Base-by-base conservation (phyloP, 2,329 filamentous ascomycete genomes). In the Dactylellina cionopaga region DNA sequence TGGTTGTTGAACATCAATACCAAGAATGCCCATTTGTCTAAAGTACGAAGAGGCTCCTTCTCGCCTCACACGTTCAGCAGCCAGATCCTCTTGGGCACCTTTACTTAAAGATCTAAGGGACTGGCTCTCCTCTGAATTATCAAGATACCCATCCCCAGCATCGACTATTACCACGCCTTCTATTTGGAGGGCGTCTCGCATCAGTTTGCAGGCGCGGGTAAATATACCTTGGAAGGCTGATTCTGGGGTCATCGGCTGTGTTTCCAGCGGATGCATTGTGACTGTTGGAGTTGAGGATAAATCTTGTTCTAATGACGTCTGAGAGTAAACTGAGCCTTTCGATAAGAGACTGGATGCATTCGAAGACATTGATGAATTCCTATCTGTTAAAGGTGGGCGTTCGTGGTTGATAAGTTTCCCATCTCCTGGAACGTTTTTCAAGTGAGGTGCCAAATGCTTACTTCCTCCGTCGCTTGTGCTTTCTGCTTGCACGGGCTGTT, bases 141-240 rank as follows among this genome's bases (percentile, higher is more conserved):
- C 66, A 0, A 39, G 49, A 13, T 43, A 52, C 3, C 27, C 41
- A 0, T 71, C 31, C 11, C 49, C 55, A 5, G 58, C 66, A 29
- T 77, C 76, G 9, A 77, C 60, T 46, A 77, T 77, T 25, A 76
- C 72, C 5, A 76, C 76, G 6, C 75, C 75, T 22, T 77, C 74
- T 11, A 74, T 75, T 33, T 75, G 73, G 25, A 77, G 74, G 0
- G 75, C 72, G 13, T 74, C 74, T 29, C 71, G 75, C 25, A 77
- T 76, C 39, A 77, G 55, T 33, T 55, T 58, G 9, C 76, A 74
- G 25, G 76, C 76, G 25, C 75, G 75, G 5, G 74, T 73, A 59
- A 77, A 77, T 13, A 75, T 76, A 4, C 75, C 65, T 10, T 76
- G 68, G 47, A 77, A 76, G 27, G 71, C 65, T 19, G 72, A 68